Evolutionary conservation across 2,329 filamentous ascomycete genomes (phyloP).

Genomic region (Pseudogymnoascus pannorum): DNA sequence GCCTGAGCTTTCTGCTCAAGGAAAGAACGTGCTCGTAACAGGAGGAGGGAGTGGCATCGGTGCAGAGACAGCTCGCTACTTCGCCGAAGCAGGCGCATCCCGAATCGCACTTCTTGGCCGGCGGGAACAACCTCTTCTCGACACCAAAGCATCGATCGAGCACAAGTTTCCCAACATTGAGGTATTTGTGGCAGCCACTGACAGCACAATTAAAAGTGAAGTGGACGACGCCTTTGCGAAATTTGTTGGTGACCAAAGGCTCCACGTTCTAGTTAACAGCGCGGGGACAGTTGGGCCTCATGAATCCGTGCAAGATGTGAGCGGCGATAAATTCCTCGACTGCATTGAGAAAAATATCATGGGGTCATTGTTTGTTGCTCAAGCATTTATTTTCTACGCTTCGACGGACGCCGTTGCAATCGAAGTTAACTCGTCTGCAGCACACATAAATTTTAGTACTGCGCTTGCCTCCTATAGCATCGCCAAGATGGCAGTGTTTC

Average conservation of each 20-base stretch:
- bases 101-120: slow-evolving; percentile 39
- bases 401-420: slow-evolving; percentile 29
- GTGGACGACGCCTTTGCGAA: slow-evolving; percentile 30
- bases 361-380: slow-evolving; percentile 28
- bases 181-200: slow-evolving; percentile 27
- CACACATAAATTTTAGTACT: slow-evolving; percentile 28
- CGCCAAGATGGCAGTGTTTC: slow-evolving; percentile 27
- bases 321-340: slow-evolving; percentile 30
- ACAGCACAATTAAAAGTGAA: slow-evolving; percentile 28
- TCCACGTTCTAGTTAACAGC: slow-evolving; percentile 36
- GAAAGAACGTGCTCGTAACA: slow-evolving; percentile 36
- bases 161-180: slow-evolving; percentile 30
- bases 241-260: slow-evolving; percentile 26
- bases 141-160: slow-evolving; percentile 32
- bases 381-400: slow-evolving; percentile 31
- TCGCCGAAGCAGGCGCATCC: slow-evolving; percentile 38
- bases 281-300: slow-evolving; percentile 29
- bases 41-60: slow-evolving; percentile 41
- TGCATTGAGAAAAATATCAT: slow-evolving; percentile 30
- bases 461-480: slow-evolving; percentile 23
- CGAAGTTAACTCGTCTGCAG: slow-evolving; percentile 30
- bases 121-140: slow-evolving; percentile 27
- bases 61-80: slow-evolving; percentile 34
- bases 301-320: slow-evolving; percentile 24
- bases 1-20: slow-evolving; percentile 33